Percentiles rank a stretch among this genome's conserved stretches.
These are phyloP conservation scores for Pythium folliculosum DNA, from an alignment of 352 stramenopile species.

Conservation along the genomic window DNA sequence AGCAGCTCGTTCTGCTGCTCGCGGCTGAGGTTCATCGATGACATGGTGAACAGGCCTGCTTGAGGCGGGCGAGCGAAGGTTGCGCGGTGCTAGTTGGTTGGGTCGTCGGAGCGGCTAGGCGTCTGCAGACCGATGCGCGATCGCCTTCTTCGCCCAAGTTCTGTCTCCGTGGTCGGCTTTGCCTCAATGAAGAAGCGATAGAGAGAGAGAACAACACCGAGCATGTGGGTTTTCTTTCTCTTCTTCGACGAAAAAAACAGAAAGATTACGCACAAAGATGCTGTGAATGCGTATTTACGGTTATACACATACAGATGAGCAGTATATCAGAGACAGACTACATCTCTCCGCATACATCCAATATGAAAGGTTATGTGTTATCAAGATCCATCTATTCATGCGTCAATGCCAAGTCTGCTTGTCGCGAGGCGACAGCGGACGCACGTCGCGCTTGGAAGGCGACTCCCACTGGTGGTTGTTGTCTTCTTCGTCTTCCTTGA, in stretches of 20 bases:
- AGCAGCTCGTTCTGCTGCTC: conserved; percentile 93
- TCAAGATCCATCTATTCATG: too few species aligned
- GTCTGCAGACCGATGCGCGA: background rate
- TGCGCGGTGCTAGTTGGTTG: too few species aligned
- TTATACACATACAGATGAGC: background rate
- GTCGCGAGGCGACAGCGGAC: too few species aligned
- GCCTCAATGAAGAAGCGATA: conserved; percentile 2
- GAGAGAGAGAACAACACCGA: background rate
- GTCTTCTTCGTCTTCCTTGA: too few species aligned
- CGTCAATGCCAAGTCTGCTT: too few species aligned
- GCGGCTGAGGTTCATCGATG: conserved; percentile 82
- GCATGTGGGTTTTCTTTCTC: conserved; percentile 23
- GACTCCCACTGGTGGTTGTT: too few species aligned
- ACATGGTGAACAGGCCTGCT: conserved; percentile 6
- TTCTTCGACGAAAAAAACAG: conserved; percentile 25
- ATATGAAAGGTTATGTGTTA: too few species aligned
- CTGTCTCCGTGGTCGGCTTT: conserved; percentile 2
- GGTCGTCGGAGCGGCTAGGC: background rate
- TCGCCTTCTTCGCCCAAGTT: background rate
- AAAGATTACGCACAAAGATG: conserved; percentile 16
- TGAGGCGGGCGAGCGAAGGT: background rate
- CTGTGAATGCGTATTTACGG: background rate
- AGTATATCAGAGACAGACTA: too few species aligned
- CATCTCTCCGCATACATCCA: too few species aligned
- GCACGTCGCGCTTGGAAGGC: too few species aligned